A percentile compares a stretch with the other conserved stretches of the same genome.
These are phyloP conservation scores for Mortierella antarctica DNA, from an alignment of 192 early-diverging fungal genomes.

Conservation along the genomic window DNA sequence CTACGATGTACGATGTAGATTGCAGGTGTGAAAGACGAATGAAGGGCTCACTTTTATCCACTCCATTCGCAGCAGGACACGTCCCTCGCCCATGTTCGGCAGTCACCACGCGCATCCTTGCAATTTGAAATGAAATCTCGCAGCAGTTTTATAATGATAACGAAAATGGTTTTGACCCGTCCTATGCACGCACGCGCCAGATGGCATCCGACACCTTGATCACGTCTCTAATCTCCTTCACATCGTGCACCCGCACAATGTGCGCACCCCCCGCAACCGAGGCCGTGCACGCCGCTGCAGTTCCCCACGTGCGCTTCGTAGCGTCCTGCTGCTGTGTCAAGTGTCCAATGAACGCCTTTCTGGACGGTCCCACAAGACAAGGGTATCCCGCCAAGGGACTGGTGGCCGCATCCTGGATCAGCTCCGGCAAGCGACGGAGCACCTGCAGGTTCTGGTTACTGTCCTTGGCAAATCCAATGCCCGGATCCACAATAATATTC, in stretches of 20 bases:
- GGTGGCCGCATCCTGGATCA: slow-evolving; percentile 55
- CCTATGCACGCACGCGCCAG: slow-evolving; percentile 26
- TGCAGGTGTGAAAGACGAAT: no score
- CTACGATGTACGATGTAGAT: no score
- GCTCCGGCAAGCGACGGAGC: slow-evolving; percentile 74
- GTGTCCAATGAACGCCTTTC: slow-evolving; percentile 93
- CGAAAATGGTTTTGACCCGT: neutral
- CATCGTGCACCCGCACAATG: slow-evolving; percentile 95
- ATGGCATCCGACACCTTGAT: slow-evolving; percentile 81
- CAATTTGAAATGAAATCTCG: no score
- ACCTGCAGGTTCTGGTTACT: slow-evolving; percentile 89
- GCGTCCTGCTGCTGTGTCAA: slow-evolving; percentile 73
- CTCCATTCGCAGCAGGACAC: no score
- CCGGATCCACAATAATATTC: slow-evolving; percentile 98
- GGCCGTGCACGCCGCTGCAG: slow-evolving; percentile 88
- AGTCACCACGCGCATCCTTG: no score
- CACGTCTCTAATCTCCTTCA: slow-evolving; percentile 93
- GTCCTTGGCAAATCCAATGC: slow-evolving; percentile 97
- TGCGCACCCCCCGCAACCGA: slow-evolving; percentile 82
- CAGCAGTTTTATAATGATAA: neutral
- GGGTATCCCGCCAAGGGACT: slow-evolving; percentile 77
- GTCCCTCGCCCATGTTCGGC: no score
- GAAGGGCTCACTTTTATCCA: no score
- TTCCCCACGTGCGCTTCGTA: slow-evolving; percentile 84
- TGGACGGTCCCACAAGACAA: slow-evolving; percentile 88